These are phyloP conservation scores for Metarhizium sp. DNA, from an alignment of 2,329 filamentous ascomycete species.

Conservation along the genomic window DNA sequence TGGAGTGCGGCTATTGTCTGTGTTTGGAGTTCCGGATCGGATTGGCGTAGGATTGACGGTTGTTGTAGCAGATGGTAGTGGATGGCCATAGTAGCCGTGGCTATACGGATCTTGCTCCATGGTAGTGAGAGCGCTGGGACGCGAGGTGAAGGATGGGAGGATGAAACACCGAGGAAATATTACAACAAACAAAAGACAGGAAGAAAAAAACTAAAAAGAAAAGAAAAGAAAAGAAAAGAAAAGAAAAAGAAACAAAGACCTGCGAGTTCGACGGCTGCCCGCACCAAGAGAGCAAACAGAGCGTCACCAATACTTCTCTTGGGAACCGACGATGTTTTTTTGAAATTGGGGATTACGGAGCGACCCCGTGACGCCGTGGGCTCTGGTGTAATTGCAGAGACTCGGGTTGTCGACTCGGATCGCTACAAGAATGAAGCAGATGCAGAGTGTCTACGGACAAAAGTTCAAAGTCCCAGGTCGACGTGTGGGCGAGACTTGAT, in stretches of 20 bases:
- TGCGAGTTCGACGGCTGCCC: not conserved
- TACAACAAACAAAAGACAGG: not conserved
- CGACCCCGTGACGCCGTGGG: not conserved
- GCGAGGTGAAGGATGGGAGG: not conserved
- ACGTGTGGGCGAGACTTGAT: not conserved
- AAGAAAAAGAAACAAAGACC: not conserved
- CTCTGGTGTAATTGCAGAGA: not conserved
- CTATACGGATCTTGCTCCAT: conserved; percentile 19
- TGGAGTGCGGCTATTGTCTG: conserved; percentile 27
- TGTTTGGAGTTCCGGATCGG: conserved; percentile 33
- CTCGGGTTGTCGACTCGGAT: not conserved
- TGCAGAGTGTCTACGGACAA: not conserved
- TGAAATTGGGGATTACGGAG: not conserved
- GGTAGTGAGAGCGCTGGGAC: not conserved
- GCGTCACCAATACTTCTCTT: no score
- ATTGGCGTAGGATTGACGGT: conserved; percentile 30
- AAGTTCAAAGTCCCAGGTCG: not conserved
- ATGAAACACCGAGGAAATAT: not conserved
- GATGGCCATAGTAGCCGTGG: conserved; percentile 17
- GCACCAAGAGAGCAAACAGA: not conserved
- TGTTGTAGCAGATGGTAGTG: conserved; percentile 24
- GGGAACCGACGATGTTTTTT: no score
- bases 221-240: no score
- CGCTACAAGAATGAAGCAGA: not conserved
- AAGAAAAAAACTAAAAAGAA: not conserved